Percentiles rank a stretch among this genome's conserved stretches.
These are phyloP conservation scores for Ehretia macrophylla DNA, from an alignment of 257 asterid species.

Conservation along the genomic window DNA sequence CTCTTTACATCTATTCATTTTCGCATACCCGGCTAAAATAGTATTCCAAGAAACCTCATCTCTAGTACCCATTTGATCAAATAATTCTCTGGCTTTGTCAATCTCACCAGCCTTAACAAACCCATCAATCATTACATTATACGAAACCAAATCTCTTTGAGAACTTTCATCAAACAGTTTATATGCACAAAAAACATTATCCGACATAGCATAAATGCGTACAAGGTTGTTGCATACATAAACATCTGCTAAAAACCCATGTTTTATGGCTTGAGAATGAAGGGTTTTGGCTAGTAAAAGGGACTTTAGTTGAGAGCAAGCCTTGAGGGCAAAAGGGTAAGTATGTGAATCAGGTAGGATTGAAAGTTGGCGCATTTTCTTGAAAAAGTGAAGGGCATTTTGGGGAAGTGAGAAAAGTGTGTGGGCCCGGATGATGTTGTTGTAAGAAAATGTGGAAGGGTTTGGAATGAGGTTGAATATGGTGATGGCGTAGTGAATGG, in stretches of 20 bases:
- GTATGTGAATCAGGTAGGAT: slow-evolving; percentile 61
- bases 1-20: slow-evolving; percentile 38
- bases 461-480: slow-evolving; percentile 50
- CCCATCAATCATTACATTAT: slow-evolving; percentile 68
- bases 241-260: slow-evolving; percentile 56
- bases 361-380: slow-evolving; percentile 48
- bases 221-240: slow-evolving; percentile 57
- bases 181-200: slow-evolving; percentile 32
- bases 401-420: slow-evolving; percentile 46
- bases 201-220: slow-evolving; percentile 28
- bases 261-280: slow-evolving; percentile 49
- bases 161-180: slow-evolving; percentile 51
- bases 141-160: slow-evolving; percentile 60
- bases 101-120: slow-evolving; percentile 60
- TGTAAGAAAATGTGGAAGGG: slow-evolving; percentile 65
- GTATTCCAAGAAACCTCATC: slow-evolving; percentile 77
- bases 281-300: slow-evolving; percentile 28
- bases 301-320: slow-evolving; percentile 45
- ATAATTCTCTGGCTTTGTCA: slow-evolving; percentile 48
- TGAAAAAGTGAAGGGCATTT: slow-evolving; percentile 33
- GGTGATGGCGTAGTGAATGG: slow-evolving; percentile 34
- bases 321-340: slow-evolving; percentile 62
- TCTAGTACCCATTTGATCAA: slow-evolving; percentile 59
- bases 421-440: slow-evolving; percentile 57
- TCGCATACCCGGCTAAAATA: slow-evolving; percentile 74